Evolutionary conservation across 805 yeast genomes (phyloP).

Genomic region (Saccharomyces cerevisiae): DNA sequence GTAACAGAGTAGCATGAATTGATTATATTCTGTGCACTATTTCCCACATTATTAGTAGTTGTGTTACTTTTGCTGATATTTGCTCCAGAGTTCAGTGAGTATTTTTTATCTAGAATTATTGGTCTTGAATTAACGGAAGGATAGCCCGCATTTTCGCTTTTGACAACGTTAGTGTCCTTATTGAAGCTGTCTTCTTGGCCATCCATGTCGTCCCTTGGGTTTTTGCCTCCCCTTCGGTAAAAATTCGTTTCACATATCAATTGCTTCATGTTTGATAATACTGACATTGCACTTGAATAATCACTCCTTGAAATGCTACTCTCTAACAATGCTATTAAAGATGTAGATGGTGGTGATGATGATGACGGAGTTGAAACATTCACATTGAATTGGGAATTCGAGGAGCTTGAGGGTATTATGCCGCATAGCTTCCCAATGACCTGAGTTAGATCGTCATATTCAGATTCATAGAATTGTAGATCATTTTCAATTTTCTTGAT

Average conservation of each 20-base stretch:
- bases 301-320: slow-evolving; percentile 20
- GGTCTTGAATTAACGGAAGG: background rate
- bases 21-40: background rate
- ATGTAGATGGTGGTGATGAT: slow-evolving; percentile 5
- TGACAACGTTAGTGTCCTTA: background rate
- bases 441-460: slow-evolving; percentile 49
- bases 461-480: slow-evolving; percentile 57
- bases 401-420: slow-evolving; percentile 4
- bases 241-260: slow-evolving; percentile 15
- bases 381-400: background rate
- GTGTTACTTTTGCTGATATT: background rate
- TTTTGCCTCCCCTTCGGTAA: slow-evolving; percentile 22
- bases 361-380: background rate
- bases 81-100: background rate
- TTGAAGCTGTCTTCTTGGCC: slow-evolving; percentile 5
- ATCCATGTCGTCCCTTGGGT: slow-evolving; percentile 18
- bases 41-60: background rate
- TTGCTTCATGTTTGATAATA: slow-evolving; percentile 19
- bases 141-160: background rate
- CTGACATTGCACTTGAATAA: slow-evolving; percentile 12
- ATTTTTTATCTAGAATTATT: background rate
- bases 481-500: slow-evolving; percentile 76
- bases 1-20: background rate
- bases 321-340: slow-evolving; percentile 15
- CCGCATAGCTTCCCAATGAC: slow-evolving; percentile 15